Percentiles rank a stretch among this genome's conserved stretches.
phyloP scores from a whole-genome alignment of 176 grass and related monocot genomes.

The Poa pratensis region DNA sequence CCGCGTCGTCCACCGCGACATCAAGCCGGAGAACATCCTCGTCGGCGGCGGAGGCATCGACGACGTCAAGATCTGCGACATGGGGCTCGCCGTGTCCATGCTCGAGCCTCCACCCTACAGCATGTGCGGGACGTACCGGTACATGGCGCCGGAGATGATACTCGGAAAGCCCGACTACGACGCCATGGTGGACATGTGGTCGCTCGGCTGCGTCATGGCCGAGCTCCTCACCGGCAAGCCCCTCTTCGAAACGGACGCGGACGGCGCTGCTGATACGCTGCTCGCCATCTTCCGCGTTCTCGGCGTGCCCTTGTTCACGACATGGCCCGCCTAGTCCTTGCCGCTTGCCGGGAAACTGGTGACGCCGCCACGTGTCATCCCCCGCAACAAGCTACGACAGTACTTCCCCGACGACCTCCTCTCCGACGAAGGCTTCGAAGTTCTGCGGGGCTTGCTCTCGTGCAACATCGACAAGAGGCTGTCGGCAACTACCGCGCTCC shows the following conservation, averaged over 20 bases:
- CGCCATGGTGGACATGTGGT: slow-evolving; percentile 16
- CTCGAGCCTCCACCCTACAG: not conserved
- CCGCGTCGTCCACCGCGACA: slow-evolving; percentile 49
- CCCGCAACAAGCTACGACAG: not conserved
- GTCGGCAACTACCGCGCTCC: not conserved
- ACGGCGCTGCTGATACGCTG: too few relatives aligned
- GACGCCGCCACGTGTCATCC: not conserved
- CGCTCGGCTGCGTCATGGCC: slow-evolving; percentile 24
- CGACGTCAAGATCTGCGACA: not conserved
- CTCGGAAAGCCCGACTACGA: not conserved
- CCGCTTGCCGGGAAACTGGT: slow-evolving; percentile 4
- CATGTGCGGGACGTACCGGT: not conserved
- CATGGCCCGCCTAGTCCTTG: not conserved
- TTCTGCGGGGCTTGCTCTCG: not conserved
- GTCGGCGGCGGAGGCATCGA: not conserved
- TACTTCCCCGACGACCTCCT: not conserved
- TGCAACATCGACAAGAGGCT: slow-evolving; percentile 19
- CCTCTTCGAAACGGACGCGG: not conserved
- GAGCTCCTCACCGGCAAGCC: slow-evolving; percentile 1
- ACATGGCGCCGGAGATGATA: slow-evolving; percentile 1
- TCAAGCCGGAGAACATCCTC: slow-evolving; percentile 54
- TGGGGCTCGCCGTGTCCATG: not conserved
- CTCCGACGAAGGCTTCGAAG: not conserved
- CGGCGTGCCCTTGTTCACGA: not conserved
- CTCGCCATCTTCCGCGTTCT: not conserved